Base-by-base conservation (phyloP, 1,284 basidiomycete species). In the Ustilago shanxiensis region DNA sequence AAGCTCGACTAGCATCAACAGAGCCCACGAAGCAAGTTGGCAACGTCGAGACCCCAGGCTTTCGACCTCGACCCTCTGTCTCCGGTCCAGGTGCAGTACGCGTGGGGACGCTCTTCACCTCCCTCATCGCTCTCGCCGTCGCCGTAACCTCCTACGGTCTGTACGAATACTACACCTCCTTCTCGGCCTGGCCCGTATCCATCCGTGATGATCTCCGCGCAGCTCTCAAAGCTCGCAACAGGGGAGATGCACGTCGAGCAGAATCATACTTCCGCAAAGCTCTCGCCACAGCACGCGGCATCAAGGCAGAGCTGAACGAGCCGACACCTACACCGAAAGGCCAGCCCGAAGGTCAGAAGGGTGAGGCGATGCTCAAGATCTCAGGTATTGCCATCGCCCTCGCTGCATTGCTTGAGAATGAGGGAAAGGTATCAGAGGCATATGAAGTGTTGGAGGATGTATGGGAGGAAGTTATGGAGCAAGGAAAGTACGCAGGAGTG, bases 301-400 rank as follows among this genome's bases (percentile, higher is more conserved):
- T 79, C 53, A 73, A 72, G 67, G 73, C 44, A 4, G 57, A 73
- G 61, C 60, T 78, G 20, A 80, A 77, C 33, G 58, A 75, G 57
- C 37, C 53, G 3, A 66, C 71, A 3, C 72, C 68, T 1, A 70
- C 68, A n/a, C 67, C 68, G 0, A 71, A 72, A 29, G 72, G 66
- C 13, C 35, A 53, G 5, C 47, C 63, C 9, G 35, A 39, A 51
- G 67, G 60, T 3, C 35, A 45, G 35, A n/a, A 18, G 33, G 59
- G 55, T 4, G 70, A 79, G 44, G 68, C 60, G 24, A 70, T 83
- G 65, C 71, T 86, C 26, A 87, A 87, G 69, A 77, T 79, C 11
- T 78, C 83, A 1, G 86, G 86, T 16, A 84, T 87, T 9, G 79
- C 80, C 0, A 84, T 87, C 28, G 85, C 86, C 0, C 73, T 86